Evolutionary conservation across 805 yeast genomes (phyloP).

Genomic region (Lachancea waltii): DNA sequence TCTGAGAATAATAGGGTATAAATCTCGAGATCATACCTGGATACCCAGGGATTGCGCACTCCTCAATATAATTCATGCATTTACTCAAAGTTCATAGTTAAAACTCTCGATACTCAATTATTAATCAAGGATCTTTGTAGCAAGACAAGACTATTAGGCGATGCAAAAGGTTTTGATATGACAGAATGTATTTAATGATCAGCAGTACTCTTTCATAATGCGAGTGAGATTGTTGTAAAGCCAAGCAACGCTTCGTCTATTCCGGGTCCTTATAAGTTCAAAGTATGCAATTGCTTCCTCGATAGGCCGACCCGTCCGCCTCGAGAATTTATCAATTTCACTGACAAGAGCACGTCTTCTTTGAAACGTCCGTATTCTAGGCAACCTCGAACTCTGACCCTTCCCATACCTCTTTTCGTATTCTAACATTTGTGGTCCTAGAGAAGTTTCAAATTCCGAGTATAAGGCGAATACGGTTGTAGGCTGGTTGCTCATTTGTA

Average conservation of each 20-base stretch:
- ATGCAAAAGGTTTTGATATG: too few relatives aligned
- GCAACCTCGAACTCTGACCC: slow-evolving; percentile 26
- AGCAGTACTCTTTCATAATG: slow-evolving; percentile 4
- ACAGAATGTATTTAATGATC: too few relatives aligned
- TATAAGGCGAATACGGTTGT: slow-evolving; percentile 30
- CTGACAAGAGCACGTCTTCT: slow-evolving; percentile 34
- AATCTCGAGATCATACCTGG: neutral
- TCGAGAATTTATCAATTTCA: slow-evolving; percentile 32
- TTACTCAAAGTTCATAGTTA: too few relatives aligned
- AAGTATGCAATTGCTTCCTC: slow-evolving; percentile 29
- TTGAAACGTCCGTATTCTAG: slow-evolving; percentile 35
- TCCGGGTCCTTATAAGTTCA: slow-evolving; percentile 28
- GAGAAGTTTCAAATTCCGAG: slow-evolving; percentile 28
- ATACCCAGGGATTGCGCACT: neutral
- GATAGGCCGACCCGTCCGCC: slow-evolving; percentile 21
- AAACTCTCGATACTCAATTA: too few relatives aligned
- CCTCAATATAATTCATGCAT: slow-evolving; percentile 2
- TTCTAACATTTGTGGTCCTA: slow-evolving; percentile 32
- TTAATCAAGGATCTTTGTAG: too few relatives aligned
- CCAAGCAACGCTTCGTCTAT: slow-evolving; percentile 35
- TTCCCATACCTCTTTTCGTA: slow-evolving; percentile 30
- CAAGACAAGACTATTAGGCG: too few relatives aligned
- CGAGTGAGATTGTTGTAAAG: slow-evolving; percentile 30
- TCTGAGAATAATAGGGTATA: slow-evolving; percentile 16
- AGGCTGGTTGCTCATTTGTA: slow-evolving; percentile 30